phyloP scores from a whole-genome alignment of 768 basidiomycete genomes.

The Russula lepida region DNA sequence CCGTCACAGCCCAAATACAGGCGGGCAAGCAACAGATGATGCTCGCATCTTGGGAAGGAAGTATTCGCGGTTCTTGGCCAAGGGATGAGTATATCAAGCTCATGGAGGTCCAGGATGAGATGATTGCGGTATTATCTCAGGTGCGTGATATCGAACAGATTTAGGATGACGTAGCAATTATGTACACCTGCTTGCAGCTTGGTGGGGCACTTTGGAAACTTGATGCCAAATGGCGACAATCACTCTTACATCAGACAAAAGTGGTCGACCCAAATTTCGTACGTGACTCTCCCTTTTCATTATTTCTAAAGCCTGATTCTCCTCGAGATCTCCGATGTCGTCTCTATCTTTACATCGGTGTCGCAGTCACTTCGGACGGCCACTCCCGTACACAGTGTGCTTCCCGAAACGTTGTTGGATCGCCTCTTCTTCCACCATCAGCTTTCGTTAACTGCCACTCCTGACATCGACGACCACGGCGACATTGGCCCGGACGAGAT shows the following conservation, averaged over 20 bases:
- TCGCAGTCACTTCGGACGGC: constrained; percentile 19
- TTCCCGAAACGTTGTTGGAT: constrained; percentile 18
- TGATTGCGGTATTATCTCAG: constrained; percentile 34
- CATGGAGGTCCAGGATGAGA: constrained; percentile 33
- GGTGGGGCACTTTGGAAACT: constrained; percentile 37
- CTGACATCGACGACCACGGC: background rate
- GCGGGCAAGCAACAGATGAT: constrained; percentile 29
- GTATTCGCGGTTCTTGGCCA: constrained; percentile 45
- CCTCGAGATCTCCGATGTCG: constrained; percentile 35
- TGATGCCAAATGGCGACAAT: constrained; percentile 33
- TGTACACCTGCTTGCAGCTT: constrained; percentile 25
- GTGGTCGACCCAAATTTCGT: constrained; percentile 51
- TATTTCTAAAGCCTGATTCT: background rate
- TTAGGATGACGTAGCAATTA: background rate
- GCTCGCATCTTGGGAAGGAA: constrained; percentile 40
- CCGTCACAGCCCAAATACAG: constrained; percentile 28
- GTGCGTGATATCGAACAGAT: constrained; percentile 21
- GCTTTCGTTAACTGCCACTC: background rate
- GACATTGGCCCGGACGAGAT: constrained; percentile 8
- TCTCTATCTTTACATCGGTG: constrained; percentile 29
- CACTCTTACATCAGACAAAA: constrained; percentile 36
- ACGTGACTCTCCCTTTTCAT: constrained; percentile 8
- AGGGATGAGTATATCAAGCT: constrained; percentile 38
- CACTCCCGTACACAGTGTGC: constrained; percentile 18
- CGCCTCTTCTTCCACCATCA: constrained; percentile 13